Base-by-base conservation (phyloP, 1,139 yeast species). In the Williopsis jadinii region DNA sequence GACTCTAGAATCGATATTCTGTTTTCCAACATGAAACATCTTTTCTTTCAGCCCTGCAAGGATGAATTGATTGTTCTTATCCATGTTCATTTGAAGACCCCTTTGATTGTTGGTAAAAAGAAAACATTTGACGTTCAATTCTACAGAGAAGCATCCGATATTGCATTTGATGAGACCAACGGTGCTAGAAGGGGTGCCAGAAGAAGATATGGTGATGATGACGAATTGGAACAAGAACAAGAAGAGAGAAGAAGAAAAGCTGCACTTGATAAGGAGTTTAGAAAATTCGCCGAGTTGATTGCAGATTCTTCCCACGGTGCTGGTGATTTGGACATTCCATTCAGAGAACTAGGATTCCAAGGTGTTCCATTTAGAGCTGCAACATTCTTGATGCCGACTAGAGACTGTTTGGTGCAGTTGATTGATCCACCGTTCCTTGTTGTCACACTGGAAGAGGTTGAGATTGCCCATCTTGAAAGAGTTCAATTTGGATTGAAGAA, bases 301-400 rank as follows among this genome's bases (percentile, higher is more conserved):
- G 82, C 95, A 8, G 96, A 87, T 52, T 84, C 95, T 1, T 80
- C 95, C 2, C 74, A 78, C 55, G 92, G 92, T 28, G 64, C 79
- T 51, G 70, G 90, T 34, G 96, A 90, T 54, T 80, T 94, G 44
- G 98, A 92, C 64, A 77, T 87, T 39, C 97, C 99, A 37, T 87
- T 92, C 68, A 77, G 97, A 60, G 98, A 94, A 59, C 74, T 94
- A 43, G 99, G 97, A 28, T 92, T 92, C 75, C 87, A 81, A 52
- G 99, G 98, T 74, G 98, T 92, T 15, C 98, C 98, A 32, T 85
- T 84, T 64, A 77, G 98, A 58, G 85, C 97, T 9, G 85, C 95
- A 14, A 97, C 92, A 24, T 80, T 84, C 58, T 83, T 96, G 74
- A 86, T 92, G 78, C 99, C 99, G 30, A 88, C 98, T 0, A 83